A percentile compares a stretch with the other conserved stretches of the same genome.
Conservation (phyloP, 805 yeast genomes). For the Candida nitratophila region DNA sequence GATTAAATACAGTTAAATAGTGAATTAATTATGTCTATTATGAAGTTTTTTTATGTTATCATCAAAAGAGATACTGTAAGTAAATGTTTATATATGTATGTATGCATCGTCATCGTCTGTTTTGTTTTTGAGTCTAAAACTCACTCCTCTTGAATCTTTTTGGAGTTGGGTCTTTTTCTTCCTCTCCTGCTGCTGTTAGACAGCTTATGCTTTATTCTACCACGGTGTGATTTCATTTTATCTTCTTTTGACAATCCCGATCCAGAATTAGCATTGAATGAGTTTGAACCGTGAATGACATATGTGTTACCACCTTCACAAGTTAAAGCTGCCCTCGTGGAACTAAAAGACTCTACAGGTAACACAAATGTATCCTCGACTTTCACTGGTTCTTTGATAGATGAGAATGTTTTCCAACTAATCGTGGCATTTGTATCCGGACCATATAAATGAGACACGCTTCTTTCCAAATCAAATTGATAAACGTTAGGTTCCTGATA, state of each 20-base stretch:
- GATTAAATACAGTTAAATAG: too few species aligned
- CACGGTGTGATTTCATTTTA: not conserved
- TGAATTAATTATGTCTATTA: not conserved
- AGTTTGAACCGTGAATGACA: not conserved
- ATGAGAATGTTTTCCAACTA: constrained; percentile 12
- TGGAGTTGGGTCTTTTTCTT: not conserved
- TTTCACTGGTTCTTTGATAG: constrained; percentile 10
- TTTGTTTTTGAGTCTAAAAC: too few species aligned
- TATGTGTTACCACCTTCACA: not conserved
- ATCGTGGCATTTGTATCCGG: constrained; percentile 6
- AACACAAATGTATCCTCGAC: constrained; percentile 11
- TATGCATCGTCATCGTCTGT: not conserved
- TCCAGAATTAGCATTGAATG: not conserved
- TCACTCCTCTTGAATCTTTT: not conserved
- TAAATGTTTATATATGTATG: not conserved
- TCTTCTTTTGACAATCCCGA: not conserved
- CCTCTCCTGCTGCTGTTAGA: not conserved
- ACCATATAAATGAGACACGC: constrained; percentile 5
- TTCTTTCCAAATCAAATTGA: constrained; percentile 6
- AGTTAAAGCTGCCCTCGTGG: not conserved
- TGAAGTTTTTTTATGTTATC: too few species aligned
- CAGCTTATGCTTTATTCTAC: not conserved
- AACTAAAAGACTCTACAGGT: constrained; percentile 12
- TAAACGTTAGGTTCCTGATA: constrained; percentile 3
- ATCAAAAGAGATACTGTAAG: too few species aligned